Base-by-base conservation (phyloP, 2,329 filamentous ascomycete species). In the Sclerotinia minor region DNA sequence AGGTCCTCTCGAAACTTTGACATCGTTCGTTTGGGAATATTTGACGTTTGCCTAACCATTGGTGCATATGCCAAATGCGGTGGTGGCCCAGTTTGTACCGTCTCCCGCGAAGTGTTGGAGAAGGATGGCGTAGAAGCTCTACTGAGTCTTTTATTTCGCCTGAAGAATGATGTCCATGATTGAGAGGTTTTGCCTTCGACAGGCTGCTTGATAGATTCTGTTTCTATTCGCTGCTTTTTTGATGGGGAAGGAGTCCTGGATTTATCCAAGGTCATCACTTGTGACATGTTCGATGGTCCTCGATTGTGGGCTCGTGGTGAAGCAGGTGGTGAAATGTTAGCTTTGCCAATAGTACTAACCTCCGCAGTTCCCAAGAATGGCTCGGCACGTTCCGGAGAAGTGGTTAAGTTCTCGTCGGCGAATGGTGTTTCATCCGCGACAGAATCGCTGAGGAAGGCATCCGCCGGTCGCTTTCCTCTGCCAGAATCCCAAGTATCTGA, bases 1-100 rank as follows among this genome's bases (percentile, higher is more conserved):
- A 97, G 83, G 75, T 97, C 93, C 80, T 98, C 94, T 60, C 91
- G 87, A 80, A 98, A 98, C 67, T 92, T 94, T 49, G 94, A 97
- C 79, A 92, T 89, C 5, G 92, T 95, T 67, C 94, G 87, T 74
- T 91, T 90, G 7, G 92, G 90, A 7, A 89, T 77, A 9, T 79
- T 80, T 17, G 80, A 74, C 64, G 72, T 67, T 69, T 69, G 67
- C 66, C 71, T 68, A 53, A 74, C 11, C 44, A 64, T 71, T 53
- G 74, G 72, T 26, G 72, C 72, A 44, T 76, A 75, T 35, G 69
- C 72, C 61, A 72, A 64, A 50, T 69, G 70, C 49, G 71, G 67
- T 38, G 59, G 55, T 47, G 67, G 67, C 11, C 68, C 77, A 17
- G 78, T 79, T 59, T 82, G 80, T 83, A 97, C 94, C 21, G 94